Evolutionary conservation across 768 basidiomycete genomes (phyloP), one percentile per base, ranked within the genome.

Genomic region (Saitozyma sp.): DNA sequence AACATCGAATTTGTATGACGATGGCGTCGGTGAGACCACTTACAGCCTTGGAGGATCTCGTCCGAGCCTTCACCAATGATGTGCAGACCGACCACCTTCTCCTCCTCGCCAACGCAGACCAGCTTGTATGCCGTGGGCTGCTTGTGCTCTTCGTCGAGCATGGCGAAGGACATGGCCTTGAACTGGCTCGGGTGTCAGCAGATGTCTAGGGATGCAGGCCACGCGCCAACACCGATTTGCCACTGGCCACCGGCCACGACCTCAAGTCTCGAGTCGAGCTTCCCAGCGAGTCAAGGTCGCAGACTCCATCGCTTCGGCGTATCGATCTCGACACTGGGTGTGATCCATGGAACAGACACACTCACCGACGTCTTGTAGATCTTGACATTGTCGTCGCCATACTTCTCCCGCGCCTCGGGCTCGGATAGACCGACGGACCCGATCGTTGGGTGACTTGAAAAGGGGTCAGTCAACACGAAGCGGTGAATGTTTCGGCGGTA

Each of bases 341-440:
- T 29, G 29, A 29, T 29, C 29, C 29, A 29, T 29, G 29, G 29
- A 29, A 29, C 45, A 46, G 45, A 11, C 13, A 9, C 29, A 62
- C 78, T 71, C 62, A 81, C 81, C 46, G 73, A 70, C 29, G 66
- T 84, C 87, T 69, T 79, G 92, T 95, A 99, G 48, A 93, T 89
- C 82, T 97, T 98, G 66, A 98, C 83, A 51, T 86, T 83, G 64
- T 89, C 86, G 48, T 80, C 79, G 59, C 96, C 96, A 72, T 90
- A 95, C 80, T 90, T 88, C 82, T 88, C 82, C 71, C 86, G 84
- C 40, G 96, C 96, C 76, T 96, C 85, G 0, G 89, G 88, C 78
- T 99, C 94, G 8, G 95, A 96, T 67, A 97, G 83, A 55, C 96
- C 96, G 41, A 98, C 91, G 13, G 93, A 90, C 40, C 96, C 96